Evolutionary conservation across 2,329 filamentous ascomycete genomes (phyloP).

Genomic region (Polychaeton citri): DNA sequence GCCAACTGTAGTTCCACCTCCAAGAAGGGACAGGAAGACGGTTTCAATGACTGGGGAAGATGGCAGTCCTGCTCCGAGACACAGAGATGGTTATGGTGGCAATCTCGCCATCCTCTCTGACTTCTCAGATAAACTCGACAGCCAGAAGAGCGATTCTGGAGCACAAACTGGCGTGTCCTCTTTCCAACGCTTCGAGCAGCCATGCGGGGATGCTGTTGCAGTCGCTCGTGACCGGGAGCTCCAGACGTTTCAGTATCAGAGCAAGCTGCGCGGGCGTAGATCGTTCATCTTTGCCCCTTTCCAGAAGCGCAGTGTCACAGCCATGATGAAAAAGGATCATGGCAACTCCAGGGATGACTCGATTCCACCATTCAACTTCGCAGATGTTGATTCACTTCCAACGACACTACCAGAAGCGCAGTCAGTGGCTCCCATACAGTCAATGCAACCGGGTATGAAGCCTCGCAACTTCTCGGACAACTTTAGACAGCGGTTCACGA

Average conservation of each 20-base stretch:
- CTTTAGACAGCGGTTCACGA: slow-evolving; percentile 48
- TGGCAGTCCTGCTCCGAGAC: slow-evolving; percentile 13
- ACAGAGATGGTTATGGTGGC: slow-evolving; percentile 6
- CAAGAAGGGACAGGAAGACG: not conserved
- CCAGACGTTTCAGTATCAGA: slow-evolving; percentile 25
- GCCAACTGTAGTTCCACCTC: not conserved
- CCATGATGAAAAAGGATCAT: not conserved
- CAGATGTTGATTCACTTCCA: slow-evolving; percentile 8
- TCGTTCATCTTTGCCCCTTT: slow-evolving; percentile 32
- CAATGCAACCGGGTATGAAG: slow-evolving; percentile 18
- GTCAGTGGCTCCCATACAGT: slow-evolving; percentile 6
- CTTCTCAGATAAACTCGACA: slow-evolving; percentile 1
- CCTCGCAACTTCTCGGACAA: slow-evolving; percentile 50
- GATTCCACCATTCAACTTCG: slow-evolving; percentile 15
- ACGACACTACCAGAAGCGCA: slow-evolving; percentile 2
- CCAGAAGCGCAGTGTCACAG: slow-evolving; percentile 21
- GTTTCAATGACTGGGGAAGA: slow-evolving; percentile 2
- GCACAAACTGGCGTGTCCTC: too few relatives aligned
- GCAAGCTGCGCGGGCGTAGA: slow-evolving; percentile 26
- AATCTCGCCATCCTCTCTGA: slow-evolving; percentile 4
- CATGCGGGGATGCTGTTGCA: slow-evolving; percentile 13
- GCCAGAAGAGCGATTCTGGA: too few relatives aligned
- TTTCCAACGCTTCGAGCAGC: slow-evolving; percentile 6
- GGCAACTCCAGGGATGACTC: slow-evolving; percentile 13
- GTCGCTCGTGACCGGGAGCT: slow-evolving; percentile 27